These are phyloP conservation scores for Sarocladium strictum DNA, from an alignment of 2,329 filamentous ascomycete species.

Conservation along the genomic window DNA sequence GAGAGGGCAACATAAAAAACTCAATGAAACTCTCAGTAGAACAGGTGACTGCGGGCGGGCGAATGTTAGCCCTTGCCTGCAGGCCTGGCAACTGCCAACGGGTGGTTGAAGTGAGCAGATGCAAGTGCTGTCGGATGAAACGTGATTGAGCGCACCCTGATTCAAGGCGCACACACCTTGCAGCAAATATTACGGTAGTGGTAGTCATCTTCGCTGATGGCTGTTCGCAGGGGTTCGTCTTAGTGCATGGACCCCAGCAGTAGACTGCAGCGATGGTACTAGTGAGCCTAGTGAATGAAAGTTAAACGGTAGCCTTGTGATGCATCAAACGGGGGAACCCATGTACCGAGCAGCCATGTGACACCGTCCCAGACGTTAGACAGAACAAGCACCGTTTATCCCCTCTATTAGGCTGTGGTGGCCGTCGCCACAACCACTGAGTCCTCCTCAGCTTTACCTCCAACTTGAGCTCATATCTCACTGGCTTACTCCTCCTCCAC, in stretches of 20 bases:
- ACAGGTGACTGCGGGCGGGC: too few relatives aligned
- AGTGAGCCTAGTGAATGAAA: background rate
- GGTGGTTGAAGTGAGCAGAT: too few relatives aligned
- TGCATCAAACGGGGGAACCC: background rate
- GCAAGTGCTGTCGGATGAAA: too few relatives aligned
- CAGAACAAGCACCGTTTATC: background rate
- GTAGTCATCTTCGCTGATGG: background rate
- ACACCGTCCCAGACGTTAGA: background rate
- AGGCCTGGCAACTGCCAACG: too few relatives aligned
- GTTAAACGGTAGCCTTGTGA: background rate
- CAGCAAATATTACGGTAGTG: too few relatives aligned
- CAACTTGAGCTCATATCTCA: constrained; percentile 2
- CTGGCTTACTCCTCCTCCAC: constrained; percentile 15
- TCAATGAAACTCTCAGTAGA: too few relatives aligned
- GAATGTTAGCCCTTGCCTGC: too few relatives aligned
- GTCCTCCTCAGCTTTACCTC: background rate
- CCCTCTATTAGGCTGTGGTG: background rate
- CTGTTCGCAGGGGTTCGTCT: background rate
- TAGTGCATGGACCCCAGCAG: too few relatives aligned
- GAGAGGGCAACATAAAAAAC: too few relatives aligned
- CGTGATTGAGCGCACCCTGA: too few relatives aligned
- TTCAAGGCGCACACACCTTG: too few relatives aligned
- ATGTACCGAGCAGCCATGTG: background rate
- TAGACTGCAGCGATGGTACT: too few relatives aligned
- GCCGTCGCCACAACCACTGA: background rate